These are phyloP conservation scores for Arthrobotrys megalospora DNA, from an alignment of 2,329 filamentous ascomycete genomes.

Conservation along the genomic window DNA sequence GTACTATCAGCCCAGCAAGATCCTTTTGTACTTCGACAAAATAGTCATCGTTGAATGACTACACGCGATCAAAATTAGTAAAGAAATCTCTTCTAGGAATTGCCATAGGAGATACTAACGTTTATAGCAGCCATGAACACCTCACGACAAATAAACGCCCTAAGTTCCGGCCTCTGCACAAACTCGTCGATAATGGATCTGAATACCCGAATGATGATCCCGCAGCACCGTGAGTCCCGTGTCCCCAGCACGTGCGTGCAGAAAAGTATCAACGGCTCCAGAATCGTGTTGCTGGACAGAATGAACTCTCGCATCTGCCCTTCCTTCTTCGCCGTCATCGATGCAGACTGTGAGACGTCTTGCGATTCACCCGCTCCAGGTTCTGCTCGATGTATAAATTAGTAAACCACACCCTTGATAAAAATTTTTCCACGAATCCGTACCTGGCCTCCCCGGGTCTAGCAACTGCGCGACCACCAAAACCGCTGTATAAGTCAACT, in stretches of 20 bases:
- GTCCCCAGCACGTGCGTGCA: conserved; percentile 91
- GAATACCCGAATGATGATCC: conserved; percentile 87
- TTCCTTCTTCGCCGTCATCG: conserved; percentile 48
- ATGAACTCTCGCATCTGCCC: conserved; percentile 81
- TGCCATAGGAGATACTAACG: conserved; percentile 69
- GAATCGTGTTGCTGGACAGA: conserved; percentile 80
- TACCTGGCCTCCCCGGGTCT: conserved; percentile 77
- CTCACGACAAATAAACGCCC: conserved; percentile 90
- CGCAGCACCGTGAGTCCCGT: conserved; percentile 89
- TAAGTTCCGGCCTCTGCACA: conserved; percentile 71
- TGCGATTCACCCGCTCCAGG: conserved; percentile 39
- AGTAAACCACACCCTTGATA: no score
- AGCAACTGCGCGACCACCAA: conserved; percentile 92
- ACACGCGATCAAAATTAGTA: conserved; percentile 6
- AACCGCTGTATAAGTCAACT: conserved; percentile 91
- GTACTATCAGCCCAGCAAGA: conserved; percentile 86
- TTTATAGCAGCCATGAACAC: conserved; percentile 79
- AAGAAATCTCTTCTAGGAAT: neutral
- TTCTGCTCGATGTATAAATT: conserved; percentile 14
- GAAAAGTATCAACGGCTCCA: conserved; percentile 91
- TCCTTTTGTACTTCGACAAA: conserved; percentile 98
- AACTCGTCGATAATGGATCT: conserved; percentile 88
- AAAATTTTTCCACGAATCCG: conserved; percentile 67
- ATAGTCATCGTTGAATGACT: conserved; percentile 90
- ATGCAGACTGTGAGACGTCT: conserved; percentile 38